A percentile compares a stretch with the other conserved stretches of the same genome.
These are phyloP conservation scores for Penicillium odoratum DNA, from an alignment of 495 filamentous ascomycete species.

Conservation along the genomic window DNA sequence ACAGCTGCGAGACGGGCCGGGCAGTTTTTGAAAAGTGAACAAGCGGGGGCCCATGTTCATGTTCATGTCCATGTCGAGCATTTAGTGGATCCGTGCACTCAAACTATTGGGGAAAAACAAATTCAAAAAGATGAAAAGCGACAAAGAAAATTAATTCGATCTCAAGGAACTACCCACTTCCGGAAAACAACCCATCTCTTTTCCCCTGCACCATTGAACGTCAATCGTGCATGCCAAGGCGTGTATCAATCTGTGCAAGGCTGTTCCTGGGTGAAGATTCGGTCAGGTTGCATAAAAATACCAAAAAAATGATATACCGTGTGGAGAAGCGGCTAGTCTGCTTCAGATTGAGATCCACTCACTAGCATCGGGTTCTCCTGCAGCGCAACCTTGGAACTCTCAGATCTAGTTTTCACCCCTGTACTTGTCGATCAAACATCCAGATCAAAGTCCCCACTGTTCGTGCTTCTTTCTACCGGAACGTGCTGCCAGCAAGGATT, in stretches of 20 bases:
- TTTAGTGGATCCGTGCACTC: constrained; percentile 24
- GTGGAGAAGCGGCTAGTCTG: constrained; percentile 14
- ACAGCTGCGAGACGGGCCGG: constrained; percentile 12
- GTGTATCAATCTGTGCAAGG: constrained; percentile 10
- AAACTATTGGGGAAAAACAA: constrained; percentile 22
- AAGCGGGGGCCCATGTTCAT: constrained; percentile 5
- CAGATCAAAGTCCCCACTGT: constrained; percentile 1
- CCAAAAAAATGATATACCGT: constrained; percentile 13
- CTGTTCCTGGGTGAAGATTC: constrained; percentile 5
- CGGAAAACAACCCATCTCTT: background rate
- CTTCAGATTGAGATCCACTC: constrained; percentile 9
- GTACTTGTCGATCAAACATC: background rate
- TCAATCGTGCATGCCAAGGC: constrained; percentile 26
- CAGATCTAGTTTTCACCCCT: constrained; percentile 18
- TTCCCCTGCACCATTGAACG: constrained; percentile 20
- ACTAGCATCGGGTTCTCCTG: constrained; percentile 27
- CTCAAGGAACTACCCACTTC: background rate
- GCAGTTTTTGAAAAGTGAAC: constrained; percentile 3
- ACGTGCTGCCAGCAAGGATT: constrained; percentile 32
- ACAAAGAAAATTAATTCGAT: background rate
- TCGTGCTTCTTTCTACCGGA: constrained; percentile 12
- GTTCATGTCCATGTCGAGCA: constrained; percentile 8
- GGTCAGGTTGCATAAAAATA: constrained; percentile 8
- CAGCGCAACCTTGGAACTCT: constrained; percentile 20
- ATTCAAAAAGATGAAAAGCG: background rate